Base-by-base conservation (phyloP, 2,329 filamentous ascomycete species). In the Neofusicoccum laricinum region DNA sequence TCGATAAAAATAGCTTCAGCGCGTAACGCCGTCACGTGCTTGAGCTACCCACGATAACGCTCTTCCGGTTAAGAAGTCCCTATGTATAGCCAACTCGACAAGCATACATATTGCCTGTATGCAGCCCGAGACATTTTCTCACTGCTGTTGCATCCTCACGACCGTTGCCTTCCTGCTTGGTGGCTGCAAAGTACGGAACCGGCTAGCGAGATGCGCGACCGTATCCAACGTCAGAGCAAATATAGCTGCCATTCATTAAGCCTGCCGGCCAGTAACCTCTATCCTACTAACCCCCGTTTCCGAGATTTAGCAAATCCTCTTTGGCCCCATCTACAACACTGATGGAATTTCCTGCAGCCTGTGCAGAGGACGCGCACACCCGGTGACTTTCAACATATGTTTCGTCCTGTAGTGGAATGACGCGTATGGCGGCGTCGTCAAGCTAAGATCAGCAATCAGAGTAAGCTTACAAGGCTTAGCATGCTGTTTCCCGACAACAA, bases 401-500 rank as follows among this genome's bases (percentile, higher is more conserved):
- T 17, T 40, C n/a, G 19, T 36, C 55, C 15, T 36, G 25, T 36
- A 12, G 55, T 46, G 30, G 19, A 8, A 36, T 59, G 55, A 59
- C 41, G 55, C 55, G 55, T 59, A 59, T 46, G 55, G 55, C 55
- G 19, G n/a, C 25, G 17, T 19, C 4, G n/a, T 14, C 21, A 12
- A 17, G n/a, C 55, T 19, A 12, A 10, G 30, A 59, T 46, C 12
- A 46, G 40, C 55, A 11, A 45, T 25, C 41, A 21, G 41, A 15
- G 41, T 59, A 59, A 59, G 55, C 55, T 59, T 59, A 59, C 55
- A 46, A 59, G n/a, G 55, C 55, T 59, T 59, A 59, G 41, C 55
- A 59, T 46, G 25, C 55, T 36, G 49, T 15, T 46, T 38, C 8
- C 25, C 17, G n/a, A 34, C 11, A 17, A 10, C 55, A 34, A 17